Evolutionary conservation across 2,329 filamentous ascomycete genomes (phyloP), one percentile per base, ranked within the genome.

Genomic region (Botrytis porri): DNA sequence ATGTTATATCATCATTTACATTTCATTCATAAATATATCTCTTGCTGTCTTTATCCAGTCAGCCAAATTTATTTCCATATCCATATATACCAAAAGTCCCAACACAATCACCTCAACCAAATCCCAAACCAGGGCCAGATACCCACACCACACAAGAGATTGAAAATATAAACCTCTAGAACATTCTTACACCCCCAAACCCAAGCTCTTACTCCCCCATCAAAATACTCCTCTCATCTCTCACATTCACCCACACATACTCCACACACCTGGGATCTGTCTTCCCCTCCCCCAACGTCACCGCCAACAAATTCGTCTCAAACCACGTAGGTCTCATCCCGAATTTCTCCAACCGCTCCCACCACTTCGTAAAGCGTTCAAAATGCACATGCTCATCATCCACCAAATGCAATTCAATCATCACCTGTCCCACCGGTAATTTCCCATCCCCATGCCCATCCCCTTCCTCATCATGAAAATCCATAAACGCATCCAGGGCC

Each of bases 281-380:
- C 57, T 78, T 78, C 22, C 73, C 73, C 22, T 70, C 43, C 12
- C 71, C 72, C 70, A 79, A 37, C 7, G 79, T 79, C 51, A 79
- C 76, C 1, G 76, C 76, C 54, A 80, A 67, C 57, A 80, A 69
- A 70, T 81, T 80, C 14, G 77, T 69, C 75, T 81, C 80, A 43
- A 77, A 74, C 76, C 77, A 80, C 14, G 75, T 74, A 20, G 79
- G 77, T n/a, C 80, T 60, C 75, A 81, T 75, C 0, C 80, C 80
- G 41, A 78, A 78, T 2, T 67, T 73, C 73, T 81, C 80, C 20
- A 81, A 65, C 0, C 76, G 63, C 70, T 81, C 79, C 80, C 80
- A 81, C 78, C 80, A 81, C 37, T 74, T 74, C 61, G 73, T 54
- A 65, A 79, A 77, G 37, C 72, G 54, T 66, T 76, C 75, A 69